phyloP scores from a whole-genome alignment of 192 early-diverging fungal genomes.

The Borealophlyctis nickersoniae region DNA sequence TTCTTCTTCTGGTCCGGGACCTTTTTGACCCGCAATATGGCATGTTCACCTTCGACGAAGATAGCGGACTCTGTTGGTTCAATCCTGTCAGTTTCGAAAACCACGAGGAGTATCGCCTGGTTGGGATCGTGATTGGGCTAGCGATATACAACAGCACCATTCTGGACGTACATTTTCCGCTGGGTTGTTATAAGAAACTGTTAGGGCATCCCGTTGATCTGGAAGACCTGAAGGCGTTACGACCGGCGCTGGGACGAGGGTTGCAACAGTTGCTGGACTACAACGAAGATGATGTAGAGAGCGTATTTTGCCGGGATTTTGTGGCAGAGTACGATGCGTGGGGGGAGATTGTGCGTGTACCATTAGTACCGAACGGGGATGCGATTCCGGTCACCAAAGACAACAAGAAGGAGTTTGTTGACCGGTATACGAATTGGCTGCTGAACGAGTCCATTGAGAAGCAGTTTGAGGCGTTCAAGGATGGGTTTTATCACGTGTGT shows the following conservation, averaged over 20 bases:
- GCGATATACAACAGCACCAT: constrained; percentile 93
- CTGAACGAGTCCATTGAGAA: constrained; percentile 55
- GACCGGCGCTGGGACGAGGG: constrained; percentile 75
- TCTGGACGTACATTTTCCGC: constrained; percentile 86
- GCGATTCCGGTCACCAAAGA: constrained; percentile 69
- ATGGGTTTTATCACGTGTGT: constrained; percentile 73
- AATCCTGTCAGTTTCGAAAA: constrained; percentile 48
- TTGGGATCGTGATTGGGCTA: constrained; percentile 83
- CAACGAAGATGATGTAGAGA: constrained; percentile 71
- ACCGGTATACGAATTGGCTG: constrained; percentile 66
- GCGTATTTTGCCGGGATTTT: constrained; percentile 77
- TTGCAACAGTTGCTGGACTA: constrained; percentile 70
- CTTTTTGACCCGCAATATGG: constrained; percentile 86
- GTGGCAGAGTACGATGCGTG: constrained; percentile 54
- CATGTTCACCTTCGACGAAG: constrained; percentile 76
- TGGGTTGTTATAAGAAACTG: constrained; percentile 82
- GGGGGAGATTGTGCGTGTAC: constrained; percentile 54
- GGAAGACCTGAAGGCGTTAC: constrained; percentile 72
- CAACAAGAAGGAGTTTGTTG: constrained; percentile 73
- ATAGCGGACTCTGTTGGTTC: constrained; percentile 84
- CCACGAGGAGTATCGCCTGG: constrained; percentile 76
- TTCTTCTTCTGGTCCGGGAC: constrained; percentile 83
- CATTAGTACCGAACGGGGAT: constrained; percentile 62
- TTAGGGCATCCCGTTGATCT: constrained; percentile 62
- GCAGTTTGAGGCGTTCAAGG: constrained; percentile 72